Percentiles rank a stretch among this genome's conserved stretches.
Evolutionary conservation across 1,139 yeast species (phyloP).

Genomic region (Yamadazyma triangularis): DNA sequence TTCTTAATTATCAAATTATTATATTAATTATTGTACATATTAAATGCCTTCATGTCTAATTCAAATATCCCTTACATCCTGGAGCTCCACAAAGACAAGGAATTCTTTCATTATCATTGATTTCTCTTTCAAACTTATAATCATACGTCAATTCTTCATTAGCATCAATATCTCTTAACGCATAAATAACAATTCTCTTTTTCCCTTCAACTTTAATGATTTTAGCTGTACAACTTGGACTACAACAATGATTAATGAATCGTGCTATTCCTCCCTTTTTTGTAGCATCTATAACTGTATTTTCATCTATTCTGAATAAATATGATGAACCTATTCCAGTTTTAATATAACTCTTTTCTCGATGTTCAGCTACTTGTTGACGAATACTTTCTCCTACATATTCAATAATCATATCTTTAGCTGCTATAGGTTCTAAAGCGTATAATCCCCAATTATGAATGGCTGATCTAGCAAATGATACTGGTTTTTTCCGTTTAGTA

Average conservation of each 20-base stretch:
- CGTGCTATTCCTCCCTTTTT: constrained; percentile 96
- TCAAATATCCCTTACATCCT: constrained; percentile 88
- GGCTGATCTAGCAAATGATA: constrained; percentile 91
- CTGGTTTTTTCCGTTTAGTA: constrained; percentile 88
- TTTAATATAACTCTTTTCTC: constrained; percentile 80
- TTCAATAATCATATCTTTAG: constrained; percentile 95
- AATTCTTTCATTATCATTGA: constrained; percentile 84
- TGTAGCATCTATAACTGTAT: constrained; percentile 95
- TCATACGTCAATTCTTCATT: constrained; percentile 94
- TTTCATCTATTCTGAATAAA: constrained; percentile 86
- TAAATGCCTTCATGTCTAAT: too few relatives aligned
- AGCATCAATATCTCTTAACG: constrained; percentile 80
- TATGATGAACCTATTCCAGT: constrained; percentile 96
- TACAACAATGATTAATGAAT: constrained; percentile 94
- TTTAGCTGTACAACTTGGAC: constrained; percentile 96
- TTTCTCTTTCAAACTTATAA: constrained; percentile 89
- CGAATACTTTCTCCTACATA: constrained; percentile 96
- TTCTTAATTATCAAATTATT: too few relatives aligned
- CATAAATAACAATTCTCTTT: constrained; percentile 92
- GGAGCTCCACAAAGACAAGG: constrained; percentile 94
- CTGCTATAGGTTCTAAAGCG: constrained; percentile 91
- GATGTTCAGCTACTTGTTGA: constrained; percentile 90
- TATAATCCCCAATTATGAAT: constrained; percentile 98
- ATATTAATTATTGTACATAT: too few relatives aligned
- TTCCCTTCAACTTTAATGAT: constrained; percentile 93